These are phyloP conservation scores for Triticum timopheevii DNA, from an alignment of 176 grass and related monocot species.

Conservation along the genomic window DNA sequence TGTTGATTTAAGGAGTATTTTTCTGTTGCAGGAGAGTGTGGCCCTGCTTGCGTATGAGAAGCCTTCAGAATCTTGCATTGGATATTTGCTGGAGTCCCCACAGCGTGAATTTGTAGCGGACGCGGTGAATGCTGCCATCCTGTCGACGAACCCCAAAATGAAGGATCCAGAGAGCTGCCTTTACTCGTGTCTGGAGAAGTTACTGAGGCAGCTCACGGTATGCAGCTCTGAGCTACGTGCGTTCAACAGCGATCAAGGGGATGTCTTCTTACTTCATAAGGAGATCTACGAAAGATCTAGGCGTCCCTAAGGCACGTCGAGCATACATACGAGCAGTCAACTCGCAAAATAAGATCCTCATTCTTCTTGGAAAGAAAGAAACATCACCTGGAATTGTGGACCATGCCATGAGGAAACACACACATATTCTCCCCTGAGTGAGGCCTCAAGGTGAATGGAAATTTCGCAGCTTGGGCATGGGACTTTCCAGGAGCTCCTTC, in stretches of 20 bases:
- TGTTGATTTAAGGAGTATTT: slow-evolving; percentile 20
- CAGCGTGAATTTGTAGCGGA: slow-evolving; percentile 89
- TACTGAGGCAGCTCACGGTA: slow-evolving; percentile 84
- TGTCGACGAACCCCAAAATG: slow-evolving; percentile 64
- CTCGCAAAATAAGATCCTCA: not conserved
- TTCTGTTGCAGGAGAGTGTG: slow-evolving; percentile 55
- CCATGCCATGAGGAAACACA: not conserved
- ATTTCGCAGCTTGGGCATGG: not conserved
- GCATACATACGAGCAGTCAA: not conserved
- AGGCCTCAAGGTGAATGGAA: not conserved
- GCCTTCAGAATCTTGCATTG: slow-evolving; percentile 64
- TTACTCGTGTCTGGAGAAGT: slow-evolving; percentile 77
- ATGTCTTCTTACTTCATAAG: slow-evolving; percentile 81
- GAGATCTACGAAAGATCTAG: slow-evolving; percentile 43
- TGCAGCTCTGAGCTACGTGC: slow-evolving; percentile 73
- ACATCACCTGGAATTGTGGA: not conserved
- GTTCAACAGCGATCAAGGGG: slow-evolving; percentile 67
- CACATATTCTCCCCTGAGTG: slow-evolving; percentile 29
- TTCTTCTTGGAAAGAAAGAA: slow-evolving; percentile 7
- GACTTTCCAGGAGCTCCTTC: not conserved
- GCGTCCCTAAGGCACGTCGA: slow-evolving; percentile 24
- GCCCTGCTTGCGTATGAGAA: slow-evolving; percentile 82
- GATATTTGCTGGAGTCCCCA: slow-evolving; percentile 71
- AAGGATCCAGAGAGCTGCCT: slow-evolving; percentile 78
- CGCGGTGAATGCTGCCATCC: slow-evolving; percentile 74